Evolutionary conservation across 1,139 yeast species (phyloP).

Genomic region (Saccharomyces hybrid): DNA sequence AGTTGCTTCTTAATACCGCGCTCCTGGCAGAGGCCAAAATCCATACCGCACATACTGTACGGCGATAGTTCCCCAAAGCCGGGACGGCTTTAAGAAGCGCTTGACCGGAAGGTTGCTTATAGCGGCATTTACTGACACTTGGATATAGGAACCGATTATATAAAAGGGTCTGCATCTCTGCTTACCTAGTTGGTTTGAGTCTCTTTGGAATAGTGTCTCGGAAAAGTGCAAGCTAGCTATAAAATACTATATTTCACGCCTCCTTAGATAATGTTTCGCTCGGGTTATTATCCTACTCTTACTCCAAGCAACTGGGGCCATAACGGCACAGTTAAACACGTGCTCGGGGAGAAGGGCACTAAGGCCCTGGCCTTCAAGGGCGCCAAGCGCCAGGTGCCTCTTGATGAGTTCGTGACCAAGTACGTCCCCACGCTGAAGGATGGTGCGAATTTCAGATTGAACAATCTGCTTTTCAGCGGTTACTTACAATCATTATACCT

Average conservation of each 20-base stretch:
- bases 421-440: constrained; percentile 38
- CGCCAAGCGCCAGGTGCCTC: constrained; percentile 19
- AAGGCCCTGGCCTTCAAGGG: constrained; percentile 35
- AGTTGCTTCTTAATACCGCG: background rate
- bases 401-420: constrained; percentile 34
- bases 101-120: background rate
- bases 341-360: constrained; percentile 27
- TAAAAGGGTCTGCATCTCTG: background rate
- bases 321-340: constrained; percentile 34
- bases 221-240: background rate
- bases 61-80: background rate
- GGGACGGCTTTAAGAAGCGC: background rate
- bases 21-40: background rate
- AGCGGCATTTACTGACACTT: background rate
- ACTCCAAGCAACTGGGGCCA: constrained; percentile 32
- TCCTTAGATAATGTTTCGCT: background rate
- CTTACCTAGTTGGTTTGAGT: background rate
- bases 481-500: constrained; percentile 64
- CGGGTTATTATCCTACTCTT: constrained; percentile 11
- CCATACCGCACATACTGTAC: background rate
- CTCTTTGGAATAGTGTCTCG: background rate
- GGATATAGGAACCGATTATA: background rate
- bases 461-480: constrained; percentile 61
- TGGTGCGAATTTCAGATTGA: constrained; percentile 43
- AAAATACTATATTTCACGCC: background rate